Evolutionary conservation across 2,329 filamentous ascomycete species (phyloP), one percentile per base, ranked within the genome.

Genomic region (Alternaria conjuncta): DNA sequence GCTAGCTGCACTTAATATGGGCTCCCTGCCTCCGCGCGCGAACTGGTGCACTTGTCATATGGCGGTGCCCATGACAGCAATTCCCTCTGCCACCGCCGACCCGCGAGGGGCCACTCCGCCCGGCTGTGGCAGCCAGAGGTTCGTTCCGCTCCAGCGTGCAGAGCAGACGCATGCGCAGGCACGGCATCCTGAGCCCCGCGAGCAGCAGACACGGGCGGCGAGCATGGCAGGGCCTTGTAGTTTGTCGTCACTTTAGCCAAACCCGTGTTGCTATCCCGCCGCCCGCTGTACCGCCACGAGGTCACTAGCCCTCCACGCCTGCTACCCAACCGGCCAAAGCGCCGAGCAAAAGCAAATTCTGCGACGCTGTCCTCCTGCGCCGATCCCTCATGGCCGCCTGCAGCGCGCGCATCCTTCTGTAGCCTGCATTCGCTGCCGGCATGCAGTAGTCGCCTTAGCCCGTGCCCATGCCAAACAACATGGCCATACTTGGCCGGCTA

Each of bases 1-100:
- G 76, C 75, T 76, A 76, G 71, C 69, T 69, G 76, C 75, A 73
- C 74, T 71, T 72, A 69, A 72, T 75, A 73, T 74, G 72, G 69
- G 59, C 61, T 64, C 67, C 71, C 67, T 68, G 66, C 57, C 66
- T 65, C 63, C 61, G 66, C 65, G 60, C 66, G 67, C 63, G 65
- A 70, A 71, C 70, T 68, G 69, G 55, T 66, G 55, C 66, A 59
- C 61, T 58, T 55, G 69, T 63, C 61, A 63, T 65, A 55, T 61
- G 59, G 67, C 63, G 56, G 49, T 26, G 62, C 57, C 41, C 51
- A 60, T 58, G 61, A 44, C 58, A 57, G 55, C 64, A 32, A 36
- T 18, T 30, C 23, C 54, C 55, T 44, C 46, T 18, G 23, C 60
- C n/a, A 44, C 43, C 9, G 32, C 43, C 15, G 56, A 46, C 51